Percentiles rank a stretch among this genome's conserved stretches.
phyloP scores from a whole-genome alignment of 1,139 yeast species.

The Saccharomyces uvarum region DNA sequence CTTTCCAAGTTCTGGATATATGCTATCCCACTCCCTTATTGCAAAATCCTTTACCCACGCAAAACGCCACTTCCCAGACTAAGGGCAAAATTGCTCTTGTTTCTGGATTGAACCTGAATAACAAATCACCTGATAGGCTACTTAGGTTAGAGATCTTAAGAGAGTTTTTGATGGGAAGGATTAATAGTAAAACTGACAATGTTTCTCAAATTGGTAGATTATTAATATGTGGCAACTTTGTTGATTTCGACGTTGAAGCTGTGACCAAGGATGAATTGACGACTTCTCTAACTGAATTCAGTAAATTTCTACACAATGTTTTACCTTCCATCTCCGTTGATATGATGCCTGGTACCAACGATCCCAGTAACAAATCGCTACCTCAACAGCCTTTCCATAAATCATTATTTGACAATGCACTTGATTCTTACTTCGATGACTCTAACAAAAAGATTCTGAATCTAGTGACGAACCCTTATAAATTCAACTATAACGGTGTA shows the following conservation, averaged over 20 bases:
- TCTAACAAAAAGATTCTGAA: slow-evolving; percentile 38
- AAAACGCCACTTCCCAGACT: slow-evolving; percentile 5
- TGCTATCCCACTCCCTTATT: slow-evolving; percentile 60
- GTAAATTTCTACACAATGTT: slow-evolving; percentile 52
- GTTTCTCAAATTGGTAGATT: slow-evolving; percentile 43
- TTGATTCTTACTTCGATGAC: slow-evolving; percentile 37
- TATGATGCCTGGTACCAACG: slow-evolving; percentile 76
- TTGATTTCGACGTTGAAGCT: slow-evolving; percentile 33
- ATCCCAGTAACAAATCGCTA: slow-evolving; percentile 72
- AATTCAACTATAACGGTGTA: slow-evolving; percentile 51
- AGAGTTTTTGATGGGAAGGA: slow-evolving; percentile 66
- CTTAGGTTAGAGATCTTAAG: slow-evolving; percentile 52
- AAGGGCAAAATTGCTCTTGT: slow-evolving; percentile 48
- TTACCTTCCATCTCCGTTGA: slow-evolving; percentile 57
- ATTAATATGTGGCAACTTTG: slow-evolving; percentile 71
- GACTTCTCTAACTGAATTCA: slow-evolving; percentile 38
- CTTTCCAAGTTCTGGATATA: slow-evolving; percentile 77
- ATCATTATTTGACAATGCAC: slow-evolving; percentile 52
- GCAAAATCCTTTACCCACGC: slow-evolving; percentile 38
- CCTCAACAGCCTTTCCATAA: slow-evolving; percentile 89
- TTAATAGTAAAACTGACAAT: slow-evolving; percentile 36
- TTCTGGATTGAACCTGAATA: slow-evolving; percentile 62
- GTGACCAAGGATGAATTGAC: slow-evolving; percentile 20
- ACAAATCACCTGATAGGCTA: slow-evolving; percentile 37
- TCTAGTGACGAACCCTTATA: slow-evolving; percentile 66